Conservation (phyloP, 164 flowering plant species). For the Kalanchoe fedtschenkoi region DNA sequence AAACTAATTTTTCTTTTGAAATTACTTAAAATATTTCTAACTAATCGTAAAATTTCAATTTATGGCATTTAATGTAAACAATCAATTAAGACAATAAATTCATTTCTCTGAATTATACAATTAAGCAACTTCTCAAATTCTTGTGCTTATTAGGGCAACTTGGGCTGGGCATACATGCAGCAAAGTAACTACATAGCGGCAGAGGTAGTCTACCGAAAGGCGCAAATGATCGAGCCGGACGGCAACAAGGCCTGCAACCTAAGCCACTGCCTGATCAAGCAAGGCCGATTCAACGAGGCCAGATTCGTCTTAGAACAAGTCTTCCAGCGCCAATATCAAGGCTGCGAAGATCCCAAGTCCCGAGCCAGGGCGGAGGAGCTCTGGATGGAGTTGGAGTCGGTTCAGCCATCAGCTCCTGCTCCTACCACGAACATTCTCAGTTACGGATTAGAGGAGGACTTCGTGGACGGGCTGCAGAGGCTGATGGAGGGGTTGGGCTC, state of each 20-base stretch:
- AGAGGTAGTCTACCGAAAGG: constrained; percentile 40
- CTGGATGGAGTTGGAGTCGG: constrained; percentile 27
- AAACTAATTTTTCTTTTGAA: no score
- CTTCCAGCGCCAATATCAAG: constrained; percentile 17
- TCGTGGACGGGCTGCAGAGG: constrained; percentile 53
- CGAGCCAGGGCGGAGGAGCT: constrained; percentile 29
- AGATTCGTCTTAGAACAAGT: constrained; percentile 23
- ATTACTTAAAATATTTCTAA: no score
- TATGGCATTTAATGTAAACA: no score
- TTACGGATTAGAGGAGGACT: constrained; percentile 36
- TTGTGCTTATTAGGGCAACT: constrained; percentile 29
- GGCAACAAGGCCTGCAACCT: constrained; percentile 59
- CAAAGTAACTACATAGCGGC: constrained; percentile 31
- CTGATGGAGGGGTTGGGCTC: constrained; percentile 22
- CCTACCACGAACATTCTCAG: neutral
- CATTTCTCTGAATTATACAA: neutral
- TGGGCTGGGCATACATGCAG: constrained; percentile 62
- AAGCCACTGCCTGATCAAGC: constrained; percentile 42
- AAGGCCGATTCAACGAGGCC: constrained; percentile 30
- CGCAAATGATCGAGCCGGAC: constrained; percentile 52
- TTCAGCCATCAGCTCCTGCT: neutral
- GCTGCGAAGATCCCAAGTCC: constrained; percentile 31
- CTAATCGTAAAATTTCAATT: no score
- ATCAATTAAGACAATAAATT: neutral
- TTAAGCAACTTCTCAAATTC: neutral